Base-by-base conservation (phyloP, 495 filamentous ascomycete genomes). In the Oleoguttula mirabilis region DNA sequence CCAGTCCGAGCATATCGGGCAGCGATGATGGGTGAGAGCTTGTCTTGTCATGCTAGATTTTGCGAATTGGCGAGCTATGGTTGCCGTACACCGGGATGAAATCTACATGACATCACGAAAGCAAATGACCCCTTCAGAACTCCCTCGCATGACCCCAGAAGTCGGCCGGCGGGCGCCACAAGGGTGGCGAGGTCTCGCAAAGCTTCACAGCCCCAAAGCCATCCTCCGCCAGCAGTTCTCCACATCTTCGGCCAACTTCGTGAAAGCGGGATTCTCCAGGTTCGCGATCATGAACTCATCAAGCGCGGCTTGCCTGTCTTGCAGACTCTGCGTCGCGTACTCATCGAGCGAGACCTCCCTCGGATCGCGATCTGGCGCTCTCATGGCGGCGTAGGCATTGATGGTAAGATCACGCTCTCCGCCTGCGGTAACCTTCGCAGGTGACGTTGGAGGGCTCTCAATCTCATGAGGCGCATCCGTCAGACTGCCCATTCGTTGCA, bases 221-320 rank as follows among this genome's bases (percentile, higher is more conserved):
- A 67, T 62, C 32, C 66, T 49, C 48, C 50, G 39, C 66, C 66
- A 70, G 24, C 58, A 57, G 31, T 49, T 51, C 33, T 58, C 56
- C 12, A 62, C 52, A 51, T 66, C 66, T 37, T 67, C 50, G 32
- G 60, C 65, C 23, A 72, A 45, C 36, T 51, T 59, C 12, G 62
- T 16, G 40, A 72, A 72, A 19, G 59, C 53, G 8, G 52, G 43
- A 47, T 67, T 57, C n/a, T 64, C 55, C 28, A 61, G 55, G 10
- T 66, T 42, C 36, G 58, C 55, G 21, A 72, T 58, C 52, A 66
- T 65, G 50, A 48, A 53, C 22, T 60, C 49, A 23, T 66, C 63
- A 16, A 72, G 32, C 11, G 56, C 50, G 0, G 46, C 43, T 17
- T 48, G 47, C 3, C 68, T 55, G 12, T 60, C 56, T 27, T 64